phyloP scores from a whole-genome alignment of 306 rosid species.

The Citrullus colocynthis region DNA sequence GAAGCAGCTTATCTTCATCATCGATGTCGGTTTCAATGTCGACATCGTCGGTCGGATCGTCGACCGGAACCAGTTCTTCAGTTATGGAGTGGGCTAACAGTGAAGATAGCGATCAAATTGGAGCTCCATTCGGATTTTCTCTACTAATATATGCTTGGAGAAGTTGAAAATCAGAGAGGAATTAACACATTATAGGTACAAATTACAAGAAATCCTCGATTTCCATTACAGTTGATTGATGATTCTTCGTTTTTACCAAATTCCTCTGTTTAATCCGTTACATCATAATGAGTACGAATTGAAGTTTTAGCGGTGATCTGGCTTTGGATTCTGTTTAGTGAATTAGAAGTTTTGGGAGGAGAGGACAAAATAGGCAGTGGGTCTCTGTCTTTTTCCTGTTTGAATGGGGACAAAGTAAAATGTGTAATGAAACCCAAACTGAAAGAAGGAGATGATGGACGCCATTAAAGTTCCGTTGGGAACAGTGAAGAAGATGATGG shows the following conservation, averaged over 20 bases:
- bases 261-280: neutral
- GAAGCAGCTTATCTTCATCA: constrained; percentile 55
- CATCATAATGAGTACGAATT: no score
- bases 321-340: neutral
- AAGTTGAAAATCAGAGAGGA: constrained; percentile 17
- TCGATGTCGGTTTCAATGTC: constrained; percentile 66
- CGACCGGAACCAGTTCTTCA: constrained; percentile 50
- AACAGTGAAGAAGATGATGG: neutral
- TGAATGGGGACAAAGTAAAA: neutral
- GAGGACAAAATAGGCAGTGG: neutral
- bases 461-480: constrained; percentile 4
- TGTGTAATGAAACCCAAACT: neutral
- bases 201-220: neutral
- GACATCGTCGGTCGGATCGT: constrained; percentile 59
- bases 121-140: constrained; percentile 34
- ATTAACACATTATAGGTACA: neutral
- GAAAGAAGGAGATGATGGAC: neutral
- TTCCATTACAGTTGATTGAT: neutral
- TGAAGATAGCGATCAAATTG: constrained; percentile 54
- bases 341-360: neutral
- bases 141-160: constrained; percentile 80
- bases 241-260: neutral
- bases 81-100: constrained; percentile 73
- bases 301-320: no score
- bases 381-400: neutral